Base-by-base conservation (phyloP, 306 rosid species). In the Fagus sylvatica region DNA sequence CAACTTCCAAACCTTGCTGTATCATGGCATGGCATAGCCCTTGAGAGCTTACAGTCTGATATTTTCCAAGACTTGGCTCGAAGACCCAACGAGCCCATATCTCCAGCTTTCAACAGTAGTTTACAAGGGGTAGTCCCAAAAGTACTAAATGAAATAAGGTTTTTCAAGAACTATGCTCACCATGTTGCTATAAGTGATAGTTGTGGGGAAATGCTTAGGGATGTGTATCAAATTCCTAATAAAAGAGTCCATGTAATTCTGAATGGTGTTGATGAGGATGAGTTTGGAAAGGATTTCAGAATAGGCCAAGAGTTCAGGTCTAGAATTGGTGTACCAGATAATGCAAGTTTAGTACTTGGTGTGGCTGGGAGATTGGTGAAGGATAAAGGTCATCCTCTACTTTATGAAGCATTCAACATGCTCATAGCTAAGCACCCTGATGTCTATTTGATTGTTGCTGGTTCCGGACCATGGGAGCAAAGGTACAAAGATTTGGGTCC, bases 21-120 rank as follows among this genome's bases (percentile, higher is more conserved):
- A 10, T 87, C 99, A 2, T 93, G 99, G 99, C 99, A 95, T 66
- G 99, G 99, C 75, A 93, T 95, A 66, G 99, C 99, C 3, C 78
- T 95, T 0, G 99, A 95, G 82, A 91, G 93, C 88, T 76, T 95
- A 65, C 98, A 95, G 80, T 95, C 99, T 15, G 80, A 78, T 41
- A 86, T 95, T 32, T 91, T 85, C 84, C 99, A 95, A 43, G 99
- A 95, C 81, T 83, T 95, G 40, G 81, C 91, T 0, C 91, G 92
- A 1, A 78, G 76, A 10, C 75, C 79, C 0, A 79, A 77, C 39
- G 96, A 91, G 79, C 91, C 97, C 7, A 78, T 84, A 42, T 85
- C 92, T 7, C 91, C 91, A 1, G 82, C 89, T 72, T 92, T 89
- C 71, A 90, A 91, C 57, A 54, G 68, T 77, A 89, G 84, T n/a